phyloP scores from a whole-genome alignment of 73 alveolate genomes.

The Urostyla sp. region DNA sequence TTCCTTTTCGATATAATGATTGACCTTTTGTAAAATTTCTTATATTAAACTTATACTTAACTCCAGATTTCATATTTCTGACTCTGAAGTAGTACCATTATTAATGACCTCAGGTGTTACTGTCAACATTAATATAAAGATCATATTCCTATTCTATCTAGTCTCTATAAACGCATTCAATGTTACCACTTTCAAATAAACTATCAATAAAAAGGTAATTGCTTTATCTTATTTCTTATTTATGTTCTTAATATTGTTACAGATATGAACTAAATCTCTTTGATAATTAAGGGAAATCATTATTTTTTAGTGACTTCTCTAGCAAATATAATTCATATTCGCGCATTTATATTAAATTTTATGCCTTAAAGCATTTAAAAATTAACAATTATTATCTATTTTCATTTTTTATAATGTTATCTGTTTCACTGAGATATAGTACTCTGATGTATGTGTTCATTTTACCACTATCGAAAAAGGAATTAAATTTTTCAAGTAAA shows the following conservation, averaged over 20 bases:
- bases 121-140: slow-evolving; percentile 80
- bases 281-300: too few relatives aligned
- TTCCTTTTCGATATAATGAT: slow-evolving; percentile 49
- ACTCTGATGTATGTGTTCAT: too few relatives aligned
- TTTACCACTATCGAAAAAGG: too few relatives aligned
- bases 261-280: too few relatives aligned
- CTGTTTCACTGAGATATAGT: too few relatives aligned
- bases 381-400: too few relatives aligned
- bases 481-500: too few relatives aligned
- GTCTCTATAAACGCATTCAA: slow-evolving; percentile 44
- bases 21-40: slow-evolving; percentile 65
- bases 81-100: slow-evolving; percentile 86
- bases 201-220: slow-evolving; percentile 25
- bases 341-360: too few relatives aligned
- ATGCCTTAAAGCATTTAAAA: too few relatives aligned
- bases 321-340: slow-evolving; percentile 29
- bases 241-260: too few relatives aligned
- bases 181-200: slow-evolving; percentile 57
- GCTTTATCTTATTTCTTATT: too few relatives aligned
- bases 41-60: slow-evolving; percentile 74
- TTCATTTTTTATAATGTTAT: too few relatives aligned
- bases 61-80: slow-evolving; percentile 70
- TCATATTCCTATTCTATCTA: slow-evolving; percentile 58
- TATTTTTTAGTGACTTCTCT: slow-evolving; percentile 37
- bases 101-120: slow-evolving; percentile 85